Evolutionary conservation across 2,329 filamentous ascomycete genomes (phyloP), one percentile per base, ranked within the genome.

Genomic region (Aspergillus oerlinghausenensis): DNA sequence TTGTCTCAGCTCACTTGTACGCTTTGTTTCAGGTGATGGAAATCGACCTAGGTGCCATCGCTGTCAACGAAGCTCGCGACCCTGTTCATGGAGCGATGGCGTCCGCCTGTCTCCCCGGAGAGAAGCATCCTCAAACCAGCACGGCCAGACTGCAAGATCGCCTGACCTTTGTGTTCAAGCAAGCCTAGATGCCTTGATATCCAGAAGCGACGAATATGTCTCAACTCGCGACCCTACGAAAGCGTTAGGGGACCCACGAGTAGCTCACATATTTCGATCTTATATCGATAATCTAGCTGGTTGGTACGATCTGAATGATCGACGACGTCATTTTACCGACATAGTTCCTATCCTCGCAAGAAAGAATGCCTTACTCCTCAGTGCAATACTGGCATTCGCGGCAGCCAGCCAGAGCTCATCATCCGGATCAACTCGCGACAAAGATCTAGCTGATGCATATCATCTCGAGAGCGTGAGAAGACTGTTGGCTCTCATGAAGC

Each of bases 251-350:
- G 4, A 61, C n/a, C 25, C 50, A 1, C 23, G 45, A 7, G 51
- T 63, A 10, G 56, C 54, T 26, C 49, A 47, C 17, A 54, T 76
- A 14, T 79, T 79, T 48, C 67, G 72, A 45, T 70, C 73, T 54
- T 80, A 80, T 60, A 71, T 62, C 8, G 47, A 55, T 3, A 32
- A 54, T 43, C 64, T 80, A 19, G 77, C 79, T 1, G 63, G 67
- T 2, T 81, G 79, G 79, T 81, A 80, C 60, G 78, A 81, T 51
- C 70, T 81, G 7, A 77, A 75, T 49, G 78, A 81, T 55, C 55
- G 65, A 0, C 52, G 61, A 2, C 66, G 62, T 0, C 60, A 66
- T 3, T 81, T 81, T 35, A 67, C 63, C 5, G 70, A 63, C 3
- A 43, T 64, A 0, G 71, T 80, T 0, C 73, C 77, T 0, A 52